A percentile compares a stretch with the other conserved stretches of the same genome.
Conservation (phyloP, 208 protist species). For the Balamuthia mandrillaris region DNA sequence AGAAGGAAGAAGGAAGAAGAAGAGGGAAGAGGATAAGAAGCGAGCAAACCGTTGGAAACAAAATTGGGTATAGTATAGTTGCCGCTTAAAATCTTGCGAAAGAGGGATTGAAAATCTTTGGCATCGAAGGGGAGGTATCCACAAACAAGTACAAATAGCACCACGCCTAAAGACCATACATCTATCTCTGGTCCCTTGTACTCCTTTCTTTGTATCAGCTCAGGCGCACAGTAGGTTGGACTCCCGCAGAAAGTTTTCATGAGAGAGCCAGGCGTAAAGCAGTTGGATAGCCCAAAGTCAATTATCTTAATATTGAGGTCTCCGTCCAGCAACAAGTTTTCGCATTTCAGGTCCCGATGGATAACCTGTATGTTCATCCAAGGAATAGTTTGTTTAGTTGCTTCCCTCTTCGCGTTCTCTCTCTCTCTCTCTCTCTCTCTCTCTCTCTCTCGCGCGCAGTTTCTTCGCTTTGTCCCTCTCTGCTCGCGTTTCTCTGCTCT, state of each 20-base stretch:
- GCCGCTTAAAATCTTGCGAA: slow-evolving; percentile 3
- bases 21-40: too few species aligned
- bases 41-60: background rate
- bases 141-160: slow-evolving; percentile 95
- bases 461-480: too few species aligned
- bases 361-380: slow-evolving; percentile 35
- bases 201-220: slow-evolving; percentile 64
- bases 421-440: too few species aligned
- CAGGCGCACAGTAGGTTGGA: slow-evolving; percentile 90
- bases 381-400: too few species aligned
- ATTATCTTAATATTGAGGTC: slow-evolving; percentile 78
- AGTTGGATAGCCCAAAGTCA: slow-evolving; percentile 83
- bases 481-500: too few species aligned
- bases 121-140: slow-evolving; percentile 96
- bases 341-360: slow-evolving; percentile 58
- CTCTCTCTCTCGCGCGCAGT: too few species aligned
- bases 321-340: slow-evolving; percentile 62
- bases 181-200: slow-evolving; percentile 90
- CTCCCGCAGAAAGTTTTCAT: slow-evolving; percentile 87
- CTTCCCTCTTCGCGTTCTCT: too few species aligned
- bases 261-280: slow-evolving; percentile 44
- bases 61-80: background rate
- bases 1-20: too few species aligned
- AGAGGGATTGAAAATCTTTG: slow-evolving; percentile 68
- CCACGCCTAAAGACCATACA: slow-evolving; percentile 94